Evolutionary conservation across 495 filamentous ascomycete genomes (phyloP), one percentile per base, ranked within the genome.

Genomic region (Baudoinia panamericana): DNA sequence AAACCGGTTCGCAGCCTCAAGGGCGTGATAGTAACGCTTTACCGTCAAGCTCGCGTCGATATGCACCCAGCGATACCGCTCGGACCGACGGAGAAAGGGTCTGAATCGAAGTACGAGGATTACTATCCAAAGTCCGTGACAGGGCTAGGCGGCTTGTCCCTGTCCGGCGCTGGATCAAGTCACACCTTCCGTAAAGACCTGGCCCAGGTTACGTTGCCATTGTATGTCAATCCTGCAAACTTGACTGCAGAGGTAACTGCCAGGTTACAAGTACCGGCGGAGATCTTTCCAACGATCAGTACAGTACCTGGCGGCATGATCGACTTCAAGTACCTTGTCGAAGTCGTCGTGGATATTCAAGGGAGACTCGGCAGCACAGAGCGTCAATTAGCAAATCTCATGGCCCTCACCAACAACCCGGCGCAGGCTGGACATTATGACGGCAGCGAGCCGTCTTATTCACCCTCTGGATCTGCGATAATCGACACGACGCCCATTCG

Each of bases 111-210:
- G 48, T 84, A 80, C 48, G 84, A 93, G 48, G 83, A 92, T 42
- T 82, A 78, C 53, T 90, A 86, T 54, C 84, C 86, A 1, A 81
- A 68, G 29, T 78, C 75, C 8, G 59, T 65, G 10, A 78, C 68
- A 1, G 87, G 82, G 1, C 73, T 90, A 16, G 82, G 78, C 5
- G 85, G 81, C 7, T 67, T 93, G 16, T 90, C 85, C 1, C 64
- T 93, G 23, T 79, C 82, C 1, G 83, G 82, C 4, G 76, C 78
- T 21, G 80, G 82, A 11, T 80, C 82, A 8, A 85, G 73, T 54
- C 86, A 87, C 54, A 69, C 86, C 17, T 96, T 93, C 54, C 80
- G 92, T 30, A 95, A 96, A 56, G 90, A 97, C 54, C 63, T 97
- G 0, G 76, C 79, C 6, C 90, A 97, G 51, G 78, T 78, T 0